Evolutionary conservation across 352 stramenopile species (phyloP).

Genomic region (Phytopythium ostracodes): DNA sequence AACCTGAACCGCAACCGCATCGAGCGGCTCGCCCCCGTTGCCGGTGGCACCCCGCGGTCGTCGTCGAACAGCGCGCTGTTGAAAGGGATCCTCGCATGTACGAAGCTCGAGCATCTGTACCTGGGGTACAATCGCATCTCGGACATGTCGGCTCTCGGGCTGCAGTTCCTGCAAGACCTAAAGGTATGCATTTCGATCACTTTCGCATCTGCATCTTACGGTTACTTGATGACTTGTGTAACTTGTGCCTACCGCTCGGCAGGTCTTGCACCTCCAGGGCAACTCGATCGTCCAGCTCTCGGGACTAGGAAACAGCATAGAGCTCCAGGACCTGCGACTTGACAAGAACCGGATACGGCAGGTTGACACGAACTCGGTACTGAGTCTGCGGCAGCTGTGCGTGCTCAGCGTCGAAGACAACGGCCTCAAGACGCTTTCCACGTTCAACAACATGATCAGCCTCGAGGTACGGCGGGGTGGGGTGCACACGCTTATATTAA

Average conservation of each 20-base stretch:
- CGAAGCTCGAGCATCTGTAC: constrained; percentile 64
- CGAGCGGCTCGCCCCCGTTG: constrained; percentile 32
- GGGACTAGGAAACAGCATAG: constrained; percentile 53
- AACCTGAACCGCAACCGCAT: constrained; percentile 81
- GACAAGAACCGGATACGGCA: constrained; percentile 85
- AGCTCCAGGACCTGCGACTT: constrained; percentile 67
- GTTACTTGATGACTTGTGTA: too few species aligned
- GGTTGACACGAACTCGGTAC: constrained; percentile 51
- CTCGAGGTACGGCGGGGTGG: constrained; percentile 45
- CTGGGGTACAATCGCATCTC: constrained; percentile 79
- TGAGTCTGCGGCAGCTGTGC: constrained; percentile 44
- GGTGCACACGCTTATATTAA: not conserved
- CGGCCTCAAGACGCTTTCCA: constrained; percentile 57
- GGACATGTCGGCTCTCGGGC: constrained; percentile 62
- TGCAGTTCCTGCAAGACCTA: constrained; percentile 62
- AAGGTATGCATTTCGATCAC: too few species aligned
- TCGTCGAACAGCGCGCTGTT: constrained; percentile 15
- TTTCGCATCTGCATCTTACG: too few species aligned
- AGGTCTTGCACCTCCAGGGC: constrained; percentile 74
- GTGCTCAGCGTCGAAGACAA: constrained; percentile 79
- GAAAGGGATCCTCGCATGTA: constrained; percentile 58
- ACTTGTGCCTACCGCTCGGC: not conserved
- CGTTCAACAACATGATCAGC: constrained; percentile 60
- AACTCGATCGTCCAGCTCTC: constrained; percentile 74
- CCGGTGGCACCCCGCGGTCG: not conserved